These are phyloP conservation scores for Corylus americana DNA, from an alignment of 306 rosid genomes.

Conservation along the genomic window DNA sequence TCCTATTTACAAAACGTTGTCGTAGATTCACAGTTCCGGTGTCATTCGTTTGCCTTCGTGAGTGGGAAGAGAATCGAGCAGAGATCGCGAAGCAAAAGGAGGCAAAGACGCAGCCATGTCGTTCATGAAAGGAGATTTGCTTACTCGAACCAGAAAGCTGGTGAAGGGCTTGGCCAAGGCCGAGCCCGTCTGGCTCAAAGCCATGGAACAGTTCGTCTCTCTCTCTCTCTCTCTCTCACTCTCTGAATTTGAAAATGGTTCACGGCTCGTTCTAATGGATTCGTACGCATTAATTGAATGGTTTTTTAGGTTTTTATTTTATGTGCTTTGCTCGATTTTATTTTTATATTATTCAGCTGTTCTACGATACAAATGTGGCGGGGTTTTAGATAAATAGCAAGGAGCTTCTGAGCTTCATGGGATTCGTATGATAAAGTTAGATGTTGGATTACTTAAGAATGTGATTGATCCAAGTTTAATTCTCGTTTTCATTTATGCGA, in stretches of 20 bases:
- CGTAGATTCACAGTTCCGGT: too few species aligned
- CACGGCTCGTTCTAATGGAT: neutral
- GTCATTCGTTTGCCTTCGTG: too few species aligned
- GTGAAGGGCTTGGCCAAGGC: constrained; percentile 83
- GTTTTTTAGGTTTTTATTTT: neutral
- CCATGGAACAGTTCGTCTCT: constrained; percentile 75
- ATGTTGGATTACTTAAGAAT: too few species aligned
- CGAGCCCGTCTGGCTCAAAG: constrained; percentile 91
- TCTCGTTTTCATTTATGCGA: neutral
- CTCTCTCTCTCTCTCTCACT: constrained; percentile 17
- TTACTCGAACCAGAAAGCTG: constrained; percentile 68
- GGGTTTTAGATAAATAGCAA: neutral
- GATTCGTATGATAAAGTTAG: neutral
- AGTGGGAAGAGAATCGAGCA: neutral
- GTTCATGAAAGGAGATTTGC: constrained; percentile 74
- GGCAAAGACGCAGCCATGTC: constrained; percentile 50
- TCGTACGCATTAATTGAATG: neutral
- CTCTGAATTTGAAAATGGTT: neutral
- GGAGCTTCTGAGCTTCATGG: neutral
- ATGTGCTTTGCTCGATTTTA: neutral
- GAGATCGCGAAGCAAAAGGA: neutral
- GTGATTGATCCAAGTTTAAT: neutral
- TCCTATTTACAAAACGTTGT: too few species aligned
- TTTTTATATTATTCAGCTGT: neutral
- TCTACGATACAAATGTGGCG: neutral